These are phyloP conservation scores for Aspergillus udagawae DNA, from an alignment of 2,329 filamentous ascomycete species.

Conservation along the genomic window DNA sequence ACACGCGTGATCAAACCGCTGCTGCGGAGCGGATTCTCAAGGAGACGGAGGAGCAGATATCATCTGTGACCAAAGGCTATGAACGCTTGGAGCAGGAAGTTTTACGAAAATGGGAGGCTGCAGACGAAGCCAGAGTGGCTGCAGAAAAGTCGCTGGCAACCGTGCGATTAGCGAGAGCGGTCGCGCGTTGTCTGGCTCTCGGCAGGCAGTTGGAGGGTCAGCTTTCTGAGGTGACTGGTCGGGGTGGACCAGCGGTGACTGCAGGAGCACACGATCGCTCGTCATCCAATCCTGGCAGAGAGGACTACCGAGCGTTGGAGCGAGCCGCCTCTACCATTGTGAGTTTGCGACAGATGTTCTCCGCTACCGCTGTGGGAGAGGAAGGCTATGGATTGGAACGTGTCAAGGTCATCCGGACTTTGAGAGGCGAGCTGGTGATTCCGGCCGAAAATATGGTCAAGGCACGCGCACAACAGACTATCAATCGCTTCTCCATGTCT, in stretches of 20 bases:
- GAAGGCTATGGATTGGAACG: conserved; percentile 73
- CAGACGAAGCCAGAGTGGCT: conserved; percentile 74
- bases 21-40: conserved; percentile 69
- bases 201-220: conserved; percentile 86
- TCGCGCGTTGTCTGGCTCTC: conserved; percentile 73
- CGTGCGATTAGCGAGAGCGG: conserved; percentile 69
- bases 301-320: conserved; percentile 76
- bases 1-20: conserved; percentile 71
- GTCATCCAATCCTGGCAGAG: conserved; percentile 41
- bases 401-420: conserved; percentile 66
- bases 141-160: conserved; percentile 78
- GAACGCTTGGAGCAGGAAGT: conserved; percentile 82
- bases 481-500: conserved; percentile 79
- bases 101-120: conserved; percentile 75
- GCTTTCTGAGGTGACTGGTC: conserved; percentile 62
- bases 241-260: conserved; percentile 25
- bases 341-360: conserved; percentile 68
- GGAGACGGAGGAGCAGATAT: conserved; percentile 75
- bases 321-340: conserved; percentile 76
- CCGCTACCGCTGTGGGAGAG: conserved; percentile 62
- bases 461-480: conserved; percentile 69
- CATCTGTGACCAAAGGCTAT: conserved; percentile 78
- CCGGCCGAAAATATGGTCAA: conserved; percentile 73
- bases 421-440: conserved; percentile 65
- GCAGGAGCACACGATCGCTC: conserved; percentile 32